Conservation (phyloP, 2,329 filamentous ascomycete species). For the Fusarium piperis region DNA sequence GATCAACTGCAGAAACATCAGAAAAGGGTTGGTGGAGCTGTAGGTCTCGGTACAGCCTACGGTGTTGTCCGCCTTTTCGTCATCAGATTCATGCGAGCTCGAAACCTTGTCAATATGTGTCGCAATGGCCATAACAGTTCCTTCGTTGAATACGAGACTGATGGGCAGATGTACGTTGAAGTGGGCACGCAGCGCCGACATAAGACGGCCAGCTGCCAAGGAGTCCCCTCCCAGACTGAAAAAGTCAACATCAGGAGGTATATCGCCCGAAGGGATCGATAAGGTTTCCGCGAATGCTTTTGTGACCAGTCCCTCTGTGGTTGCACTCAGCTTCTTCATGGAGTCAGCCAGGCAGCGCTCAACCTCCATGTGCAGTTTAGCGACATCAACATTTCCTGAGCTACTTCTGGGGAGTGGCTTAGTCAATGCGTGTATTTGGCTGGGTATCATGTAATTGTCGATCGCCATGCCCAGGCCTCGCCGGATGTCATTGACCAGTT, state of each 20-base stretch:
- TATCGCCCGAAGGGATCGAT: slow-evolving; percentile 49
- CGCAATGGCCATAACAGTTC: slow-evolving; percentile 54
- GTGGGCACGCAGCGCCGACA: slow-evolving; percentile 60
- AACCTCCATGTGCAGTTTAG: slow-evolving; percentile 47
- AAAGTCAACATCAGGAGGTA: slow-evolving; percentile 57
- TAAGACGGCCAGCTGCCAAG: slow-evolving; percentile 61
- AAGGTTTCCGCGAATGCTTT: slow-evolving; percentile 58
- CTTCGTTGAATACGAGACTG: slow-evolving; percentile 60
- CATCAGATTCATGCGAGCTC: background rate
- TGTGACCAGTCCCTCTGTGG: slow-evolving; percentile 51
- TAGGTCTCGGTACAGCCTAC: slow-evolving; percentile 52
- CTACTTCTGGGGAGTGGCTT: slow-evolving; percentile 47
- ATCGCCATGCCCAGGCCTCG: slow-evolving; percentile 16
- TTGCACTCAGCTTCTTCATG: slow-evolving; percentile 34
- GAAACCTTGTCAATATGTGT: slow-evolving; percentile 49
- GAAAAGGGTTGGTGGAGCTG: slow-evolving; percentile 60
- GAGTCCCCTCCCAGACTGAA: slow-evolving; percentile 65
- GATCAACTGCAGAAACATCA: slow-evolving; percentile 61
- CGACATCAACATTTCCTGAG: slow-evolving; percentile 47
- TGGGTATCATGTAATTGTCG: slow-evolving; percentile 53
- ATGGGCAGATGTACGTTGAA: slow-evolving; percentile 61
- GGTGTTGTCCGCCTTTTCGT: slow-evolving; percentile 21
- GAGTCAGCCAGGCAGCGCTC: slow-evolving; percentile 36
- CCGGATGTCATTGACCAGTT: slow-evolving; percentile 25
- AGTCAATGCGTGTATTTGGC: slow-evolving; percentile 46